Base-by-base conservation (phyloP, 352 stramenopile genomes). In the Pythium vanterpoolii region DNA sequence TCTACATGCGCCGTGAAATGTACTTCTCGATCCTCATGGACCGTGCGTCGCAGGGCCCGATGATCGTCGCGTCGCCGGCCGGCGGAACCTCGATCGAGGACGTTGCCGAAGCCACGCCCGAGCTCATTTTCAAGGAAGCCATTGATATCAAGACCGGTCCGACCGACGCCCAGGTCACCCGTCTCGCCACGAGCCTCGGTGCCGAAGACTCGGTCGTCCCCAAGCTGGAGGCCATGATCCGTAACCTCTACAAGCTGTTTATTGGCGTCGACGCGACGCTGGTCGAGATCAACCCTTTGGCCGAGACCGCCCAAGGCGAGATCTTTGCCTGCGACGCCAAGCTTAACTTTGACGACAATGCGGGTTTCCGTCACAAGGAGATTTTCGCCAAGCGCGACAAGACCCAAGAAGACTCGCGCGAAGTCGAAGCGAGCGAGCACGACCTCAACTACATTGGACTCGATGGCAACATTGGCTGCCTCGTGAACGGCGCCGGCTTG, bases 391-490 rank as follows among this genome's bases (percentile, higher is more conserved):
- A 90, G 74, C 85, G 89, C 53, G 89, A 96, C 77, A 95, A 87
- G 76, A 90, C 68, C 44, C 86, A 96, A 76, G 97, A 99, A 78
- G 97, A 99, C 83, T 69, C 88, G 16, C 89, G 97, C 69, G 97
- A 99, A 74, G 89, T 96, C 21, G 87, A 97, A 64, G 92, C 93
- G 40, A 85, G 77, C 42, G 93, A 97, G 62, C 95, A 97, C 69
- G 95, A 98, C 83, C 84, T 99, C 27, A 99, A 99, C 80, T 99
- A 99, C 82, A 99, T 99, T 71, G 96, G 97, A 46, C 83, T 99
- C n/a, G 94, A 98, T 69, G 97, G 97, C 56, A 98, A 97, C 74
- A 99, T 99, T 68, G 97, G 97, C 54, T 99, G 97, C 81, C 98
- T 99, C 77, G 97, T 99, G 36, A 99, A 99, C 77, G 97, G 97